phyloP scores from a whole-genome alignment of 192 early-diverging fungal genomes.

The Backusella australiensis region DNA sequence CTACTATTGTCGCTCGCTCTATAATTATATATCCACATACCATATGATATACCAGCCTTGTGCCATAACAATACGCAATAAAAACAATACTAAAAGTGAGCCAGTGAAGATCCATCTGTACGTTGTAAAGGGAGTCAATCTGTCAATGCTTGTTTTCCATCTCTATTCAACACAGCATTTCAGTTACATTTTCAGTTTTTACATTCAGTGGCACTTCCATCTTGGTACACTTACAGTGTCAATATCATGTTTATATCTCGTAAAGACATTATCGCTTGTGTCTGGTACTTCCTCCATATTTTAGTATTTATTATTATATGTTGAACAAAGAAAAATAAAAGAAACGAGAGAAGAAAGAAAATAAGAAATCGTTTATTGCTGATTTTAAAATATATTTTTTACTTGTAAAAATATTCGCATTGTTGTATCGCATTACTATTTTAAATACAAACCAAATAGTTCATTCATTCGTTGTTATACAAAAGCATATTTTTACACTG shows the following conservation, averaged over 20 bases:
- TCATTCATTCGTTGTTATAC: no score
- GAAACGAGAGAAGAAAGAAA: not conserved
- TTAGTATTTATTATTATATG: not conserved
- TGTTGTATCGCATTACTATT: not conserved
- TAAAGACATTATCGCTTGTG: not conserved
- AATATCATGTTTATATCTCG: not conserved
- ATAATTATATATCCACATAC: slow-evolving; percentile 51
- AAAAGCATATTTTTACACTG: no score
- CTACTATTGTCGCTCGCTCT: not conserved
- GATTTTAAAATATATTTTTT: not conserved
- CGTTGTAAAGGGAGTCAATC: slow-evolving; percentile 70
- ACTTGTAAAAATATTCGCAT: not conserved
- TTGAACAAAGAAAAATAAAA: not conserved
- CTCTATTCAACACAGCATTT: slow-evolving; percentile 39
- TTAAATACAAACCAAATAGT: no score
- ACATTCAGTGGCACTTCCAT: not conserved
- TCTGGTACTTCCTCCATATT: not conserved
- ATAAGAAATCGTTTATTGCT: not conserved
- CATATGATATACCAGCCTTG: slow-evolving; percentile 96
- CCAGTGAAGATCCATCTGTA: slow-evolving; percentile 78
- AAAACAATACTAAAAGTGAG: slow-evolving; percentile 59
- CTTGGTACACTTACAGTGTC: not conserved
- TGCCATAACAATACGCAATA: slow-evolving; percentile 71
- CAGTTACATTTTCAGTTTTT: not conserved
- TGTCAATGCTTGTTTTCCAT: slow-evolving; percentile 79